Conservation (phyloP, 345 rosid species). For the Arabis alpina region DNA sequence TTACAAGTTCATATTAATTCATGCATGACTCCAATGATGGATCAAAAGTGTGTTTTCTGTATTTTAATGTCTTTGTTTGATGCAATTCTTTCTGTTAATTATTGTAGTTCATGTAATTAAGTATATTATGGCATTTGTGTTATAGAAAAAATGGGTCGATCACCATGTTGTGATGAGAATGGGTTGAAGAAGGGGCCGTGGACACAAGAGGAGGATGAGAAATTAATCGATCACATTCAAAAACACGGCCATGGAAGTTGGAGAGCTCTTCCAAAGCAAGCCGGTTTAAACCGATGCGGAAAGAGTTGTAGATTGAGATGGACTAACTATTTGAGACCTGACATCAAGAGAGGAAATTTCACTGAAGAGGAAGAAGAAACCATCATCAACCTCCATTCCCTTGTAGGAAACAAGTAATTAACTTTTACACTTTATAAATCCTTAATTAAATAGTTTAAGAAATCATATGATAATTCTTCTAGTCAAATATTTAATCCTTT, state of each 20-base stretch:
- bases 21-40: not conserved
- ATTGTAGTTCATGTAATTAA: not conserved
- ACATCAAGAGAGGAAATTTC: conserved; percentile 77
- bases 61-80: conserved; percentile 4
- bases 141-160: conserved; percentile 48
- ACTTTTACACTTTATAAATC: not conserved
- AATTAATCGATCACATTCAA: conserved; percentile 56
- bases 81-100: not conserved
- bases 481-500: not conserved
- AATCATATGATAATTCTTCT: not conserved
- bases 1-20: conserved; percentile 7
- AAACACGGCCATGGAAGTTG: conserved; percentile 78
- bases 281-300: conserved; percentile 79
- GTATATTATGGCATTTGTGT: not conserved
- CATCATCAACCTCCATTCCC: conserved; percentile 68
- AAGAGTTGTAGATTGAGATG: conserved; percentile 83
- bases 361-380: conserved; percentile 71
- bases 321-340: conserved; percentile 84
- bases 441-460: not conserved
- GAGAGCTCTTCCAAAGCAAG: conserved; percentile 75
- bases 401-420: conserved; percentile 75
- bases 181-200: conserved; percentile 79
- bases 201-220: conserved; percentile 72
- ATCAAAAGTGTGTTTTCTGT: not conserved
- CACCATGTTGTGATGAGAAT: conserved; percentile 51